Base-by-base conservation (phyloP, 2,329 filamentous ascomycete genomes). In the Fusarium multiceps region DNA sequence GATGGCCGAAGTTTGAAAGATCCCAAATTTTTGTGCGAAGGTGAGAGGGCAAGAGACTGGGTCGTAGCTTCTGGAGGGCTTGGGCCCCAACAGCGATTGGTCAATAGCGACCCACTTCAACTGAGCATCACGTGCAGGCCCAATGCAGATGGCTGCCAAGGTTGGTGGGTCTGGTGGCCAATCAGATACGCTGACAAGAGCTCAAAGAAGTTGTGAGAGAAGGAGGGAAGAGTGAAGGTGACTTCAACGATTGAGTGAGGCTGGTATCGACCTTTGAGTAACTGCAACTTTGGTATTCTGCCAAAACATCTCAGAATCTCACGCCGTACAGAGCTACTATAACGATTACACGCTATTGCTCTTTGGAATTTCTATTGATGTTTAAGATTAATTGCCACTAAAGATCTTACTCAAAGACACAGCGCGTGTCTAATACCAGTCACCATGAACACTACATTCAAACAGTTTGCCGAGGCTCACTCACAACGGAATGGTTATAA, bases 371-470 rank as follows among this genome's bases (percentile, higher is more conserved):
- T 54, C 23, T 41, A 23, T 34, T 43, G 16, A 56, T 50, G 43
- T 41, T 53, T 23, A 27, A 34, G 14, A 46, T 56, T 41, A 50
- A 34, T 28, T n/a, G 18, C 27, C n/a, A 18, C n/a, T 30, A 20
- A 21, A 53, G 28, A 41, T 59, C 42, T 55, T 32, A 59, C 42
- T 42, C n/a, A 28, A 49, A 46, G 46, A 59, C 46, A 48, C 54
- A 54, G 20, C 50, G 18, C 23, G 63, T 58, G 55, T 48, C 57
- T 56, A 46, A 66, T 50, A 57, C 66, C 32, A 60, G 30, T 55
- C 18, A 80, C 70, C 57, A 94, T 97, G 93, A 89, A 94, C 76
- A 82, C 85, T 55, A 82, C 96, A 54, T 92, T 97, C 75, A 82
- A 85, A 43, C 89, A 92, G 63, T 97, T 97, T 78, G 88, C 87